These are phyloP conservation scores for Atkinsonella texensis DNA, from an alignment of 2,329 filamentous ascomycete species.

Conservation along the genomic window DNA sequence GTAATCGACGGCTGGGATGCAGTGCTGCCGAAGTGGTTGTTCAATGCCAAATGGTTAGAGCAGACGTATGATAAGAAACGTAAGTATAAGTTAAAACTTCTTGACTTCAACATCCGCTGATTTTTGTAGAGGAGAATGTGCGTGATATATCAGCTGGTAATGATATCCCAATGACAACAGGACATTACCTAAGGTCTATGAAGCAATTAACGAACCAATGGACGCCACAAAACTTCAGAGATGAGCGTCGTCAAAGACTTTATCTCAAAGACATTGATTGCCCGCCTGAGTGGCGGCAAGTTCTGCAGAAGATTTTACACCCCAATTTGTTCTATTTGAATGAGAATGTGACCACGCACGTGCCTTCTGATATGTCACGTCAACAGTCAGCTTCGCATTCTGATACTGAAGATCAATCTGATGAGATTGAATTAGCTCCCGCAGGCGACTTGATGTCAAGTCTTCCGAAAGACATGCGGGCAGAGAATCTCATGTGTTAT, in stretches of 20 bases:
- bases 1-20: constrained; percentile 84
- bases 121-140: constrained; percentile 61
- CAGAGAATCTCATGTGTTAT: constrained; percentile 96
- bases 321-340: constrained; percentile 83
- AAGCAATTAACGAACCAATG: constrained; percentile 73
- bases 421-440: constrained; percentile 49
- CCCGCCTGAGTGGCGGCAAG: constrained; percentile 72
- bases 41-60: constrained; percentile 70
- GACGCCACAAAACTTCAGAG: constrained; percentile 60
- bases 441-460: constrained; percentile 94
- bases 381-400: constrained; percentile 19
- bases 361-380: constrained; percentile 2
- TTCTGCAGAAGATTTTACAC: constrained; percentile 66
- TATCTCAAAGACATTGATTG: constrained; percentile 98
- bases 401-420: constrained; percentile 29
- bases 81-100: constrained; percentile 26
- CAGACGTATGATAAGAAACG: constrained; percentile 68
- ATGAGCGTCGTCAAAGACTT: constrained; percentile 70
- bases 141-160: constrained; percentile 63
- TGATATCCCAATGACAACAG: constrained; percentile 74
- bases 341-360: constrained; percentile 47
- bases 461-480: constrained; percentile 74
- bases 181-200: constrained; percentile 86
- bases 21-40: constrained; percentile 62
- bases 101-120: constrained; percentile 11